Evolutionary conservation across 2,329 filamentous ascomycete genomes (phyloP), one percentile per base, ranked within the genome.

Genomic region (Colletotrichum horii): DNA sequence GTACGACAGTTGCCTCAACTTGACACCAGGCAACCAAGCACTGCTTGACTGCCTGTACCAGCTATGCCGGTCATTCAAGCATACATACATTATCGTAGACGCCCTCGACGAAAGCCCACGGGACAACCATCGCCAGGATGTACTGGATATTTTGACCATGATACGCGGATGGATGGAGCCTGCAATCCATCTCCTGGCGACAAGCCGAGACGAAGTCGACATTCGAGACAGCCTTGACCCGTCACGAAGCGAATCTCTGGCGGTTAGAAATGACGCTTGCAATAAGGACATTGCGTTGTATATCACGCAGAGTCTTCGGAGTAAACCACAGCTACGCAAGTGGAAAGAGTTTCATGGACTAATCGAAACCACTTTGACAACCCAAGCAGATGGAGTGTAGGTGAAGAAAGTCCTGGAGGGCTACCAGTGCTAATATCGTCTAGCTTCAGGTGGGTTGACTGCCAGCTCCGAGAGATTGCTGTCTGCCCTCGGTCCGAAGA

Each of bases 141-240:
- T 66, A 2, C 24, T 66, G 0, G 62, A 66, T 9, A 0, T 12
- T 1, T 15, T 66, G 9, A 8, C 8, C 1, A 14, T 1, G 8
- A 32, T 66, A 0, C 15, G 64, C 2, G 14, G 16, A 0, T 55
- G 62, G 62, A 2, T 2, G 19, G 26, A 48, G 3, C 26, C 30
- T 0, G 56, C 77, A 0, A 64, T 83, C 3, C 82, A 84, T 68
- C 68, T 84, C 4, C 24, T 84, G 1, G 82, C 81, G 2, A 83
- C 83, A 4, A 85, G 84, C 74, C 79, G 84, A 1, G 80, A 83
- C 30, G 78, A 83, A 56, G 30, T 76, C 14, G 82, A 83, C 36
- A 85, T 85, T 34, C 73, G 79, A 6, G 76, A 80, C 2, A 69
- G 52, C 2, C 69, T 83, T 2, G 38, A 69, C 0, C 76, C 56